Conservation (phyloP, 352 stramenopile species). For the Pythium volutum region DNA sequence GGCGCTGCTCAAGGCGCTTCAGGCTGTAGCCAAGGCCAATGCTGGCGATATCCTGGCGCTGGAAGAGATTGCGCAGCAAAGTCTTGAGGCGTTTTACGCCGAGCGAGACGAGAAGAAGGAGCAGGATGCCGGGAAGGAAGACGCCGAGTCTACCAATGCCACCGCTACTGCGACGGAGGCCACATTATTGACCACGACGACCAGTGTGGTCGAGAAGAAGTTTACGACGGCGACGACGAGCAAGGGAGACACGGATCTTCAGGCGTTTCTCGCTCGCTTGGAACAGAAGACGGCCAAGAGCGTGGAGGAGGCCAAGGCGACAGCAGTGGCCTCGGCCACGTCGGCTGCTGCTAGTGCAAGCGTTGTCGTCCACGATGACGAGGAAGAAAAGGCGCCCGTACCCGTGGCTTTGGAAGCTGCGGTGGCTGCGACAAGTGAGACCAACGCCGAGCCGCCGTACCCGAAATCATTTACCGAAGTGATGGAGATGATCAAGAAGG, state of each 20-base stretch:
- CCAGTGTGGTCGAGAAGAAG: constrained; percentile 9
- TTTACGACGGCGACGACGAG: constrained; percentile 12
- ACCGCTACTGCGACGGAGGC: neutral
- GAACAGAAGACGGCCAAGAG: constrained; percentile 22
- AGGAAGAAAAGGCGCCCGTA: constrained; percentile 19
- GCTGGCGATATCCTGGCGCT: constrained; percentile 15
- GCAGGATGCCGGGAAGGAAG: neutral
- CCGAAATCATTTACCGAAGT: constrained; percentile 72
- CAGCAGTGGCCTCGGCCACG: neutral
- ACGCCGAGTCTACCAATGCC: neutral
- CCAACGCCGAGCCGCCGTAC: constrained; percentile 38
- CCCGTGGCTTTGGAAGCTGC: neutral
- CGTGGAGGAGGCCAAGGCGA: neutral
- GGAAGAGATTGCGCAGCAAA: constrained; percentile 23
- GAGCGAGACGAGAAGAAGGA: constrained; percentile 9
- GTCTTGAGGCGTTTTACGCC: constrained; percentile 15
- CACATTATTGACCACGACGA: neutral
- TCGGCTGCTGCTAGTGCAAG: neutral
- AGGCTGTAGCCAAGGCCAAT: constrained; percentile 42
- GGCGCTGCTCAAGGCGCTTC: constrained; percentile 53
- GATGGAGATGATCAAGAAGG: constrained; percentile 73
- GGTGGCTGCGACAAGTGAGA: neutral
- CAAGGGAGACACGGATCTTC: constrained; percentile 21
- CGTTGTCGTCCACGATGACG: constrained; percentile 12
- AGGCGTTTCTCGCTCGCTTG: constrained; percentile 21